Base-by-base conservation (phyloP, 371 early-diverging fungal species). In the Quaeritorhiza haematococci region DNA sequence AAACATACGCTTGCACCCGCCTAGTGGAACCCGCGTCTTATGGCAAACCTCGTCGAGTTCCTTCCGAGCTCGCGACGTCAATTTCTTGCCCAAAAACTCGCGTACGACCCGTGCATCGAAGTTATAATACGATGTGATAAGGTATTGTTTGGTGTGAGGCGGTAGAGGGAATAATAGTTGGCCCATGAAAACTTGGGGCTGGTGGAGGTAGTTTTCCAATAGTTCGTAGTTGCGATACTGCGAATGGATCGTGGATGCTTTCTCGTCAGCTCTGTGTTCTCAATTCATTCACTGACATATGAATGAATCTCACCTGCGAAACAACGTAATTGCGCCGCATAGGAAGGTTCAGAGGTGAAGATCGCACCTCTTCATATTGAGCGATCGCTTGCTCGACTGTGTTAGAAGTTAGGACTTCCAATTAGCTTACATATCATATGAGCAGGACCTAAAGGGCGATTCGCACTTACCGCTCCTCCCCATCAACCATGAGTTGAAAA, bases 1-100 rank as follows among this genome's bases (percentile, higher is more conserved):
- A 73, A 85, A 83, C 83, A 79, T 77, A 4, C 85, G 59, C 32
- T 77, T 58, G 61, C 83, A 83, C 26, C 84, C 79, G 10, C 64
- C 68, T 27, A 79, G 33, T 19, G 73, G 69, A 3, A 81, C 64
- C 13, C 67, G 55, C 0, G 76, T 76, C 65, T 67, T 67, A 42
- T 66, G 74, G 41, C 69, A 63, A 8, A 80, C 75, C 17, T 73
- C 75, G 17, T 75, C 76, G 28, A 68, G 59, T 43, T 70, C 72
- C 54, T 68, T 71, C 10, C 72, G 8, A 13, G 48, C 49, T 19
- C 68, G 46, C 2, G 67, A 61, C 60, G 58, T 80, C 44, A 79
- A 61, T 49, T 74, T 79, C 58, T 80, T 79, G 45, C 79, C 79
- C 32, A 79, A 45, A 23, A 79, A 52, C 49, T 80, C 79, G 28